phyloP scores from a whole-genome alignment of 805 yeast genomes.

The Starmera quercuum region DNA sequence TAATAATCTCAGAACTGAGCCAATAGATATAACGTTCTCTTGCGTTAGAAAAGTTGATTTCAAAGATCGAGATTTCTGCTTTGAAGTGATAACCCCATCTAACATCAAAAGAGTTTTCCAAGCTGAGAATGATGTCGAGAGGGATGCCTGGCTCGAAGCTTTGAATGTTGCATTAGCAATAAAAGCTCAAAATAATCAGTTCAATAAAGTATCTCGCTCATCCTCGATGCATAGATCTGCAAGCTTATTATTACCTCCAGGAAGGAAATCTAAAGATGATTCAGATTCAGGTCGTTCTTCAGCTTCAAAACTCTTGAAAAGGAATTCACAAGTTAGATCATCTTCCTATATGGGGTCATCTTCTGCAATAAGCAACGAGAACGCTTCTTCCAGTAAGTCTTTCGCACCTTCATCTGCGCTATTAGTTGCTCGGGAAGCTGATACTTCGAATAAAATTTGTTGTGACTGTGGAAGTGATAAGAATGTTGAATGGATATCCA shows the following conservation, averaged over 20 bases:
- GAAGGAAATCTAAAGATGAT: no score
- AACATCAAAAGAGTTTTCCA: conserved; percentile 67
- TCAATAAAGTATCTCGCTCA: no score
- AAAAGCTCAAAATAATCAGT: conserved; percentile 12
- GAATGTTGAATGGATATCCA: conserved; percentile 81
- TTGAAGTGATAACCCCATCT: conserved; percentile 66
- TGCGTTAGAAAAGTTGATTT: conserved; percentile 38
- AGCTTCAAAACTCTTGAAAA: no score
- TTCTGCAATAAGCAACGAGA: no score
- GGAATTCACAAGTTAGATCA: no score
- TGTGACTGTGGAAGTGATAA: conserved; percentile 69
- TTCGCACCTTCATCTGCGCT: conserved; percentile 3
- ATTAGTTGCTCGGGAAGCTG: conserved; percentile 22
- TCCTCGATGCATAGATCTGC: no score
- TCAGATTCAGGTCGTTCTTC: no score
- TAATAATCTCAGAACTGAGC: conserved; percentile 48
- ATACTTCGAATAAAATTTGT: conserved; percentile 56
- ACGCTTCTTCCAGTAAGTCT: no score
- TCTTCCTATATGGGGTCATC: no score
- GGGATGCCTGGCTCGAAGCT: conserved; percentile 60
- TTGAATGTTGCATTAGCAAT: conserved; percentile 45
- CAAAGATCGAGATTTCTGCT: conserved; percentile 38
- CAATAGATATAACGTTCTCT: conserved; percentile 66
- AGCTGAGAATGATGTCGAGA: conserved; percentile 60
- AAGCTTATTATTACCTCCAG: no score